A percentile compares a stretch with the other conserved stretches of the same genome.
phyloP scores from a whole-genome alignment of 1,139 yeast species.

The Yamadazyma atlantica region DNA sequence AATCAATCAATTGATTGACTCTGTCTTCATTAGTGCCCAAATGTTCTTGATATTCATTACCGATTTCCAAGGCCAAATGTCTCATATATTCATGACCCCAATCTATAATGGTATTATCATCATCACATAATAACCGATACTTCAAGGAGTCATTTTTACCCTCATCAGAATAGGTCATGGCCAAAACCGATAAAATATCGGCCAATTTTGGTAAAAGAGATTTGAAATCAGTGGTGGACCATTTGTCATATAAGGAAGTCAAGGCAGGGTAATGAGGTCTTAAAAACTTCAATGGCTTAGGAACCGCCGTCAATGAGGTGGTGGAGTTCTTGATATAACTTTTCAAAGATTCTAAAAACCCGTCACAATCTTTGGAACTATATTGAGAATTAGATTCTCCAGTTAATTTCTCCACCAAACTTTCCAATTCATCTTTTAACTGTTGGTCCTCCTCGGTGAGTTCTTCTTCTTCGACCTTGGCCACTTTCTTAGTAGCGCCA shows the following conservation, averaged over 20 bases:
- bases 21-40: constrained; percentile 54
- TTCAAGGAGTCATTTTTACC: constrained; percentile 79
- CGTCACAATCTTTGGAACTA: constrained; percentile 51
- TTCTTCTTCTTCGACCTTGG: constrained; percentile 58
- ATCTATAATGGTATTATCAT: constrained; percentile 58
- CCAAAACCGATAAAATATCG: constrained; percentile 87
- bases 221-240: constrained; percentile 43
- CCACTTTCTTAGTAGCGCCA: constrained; percentile 24
- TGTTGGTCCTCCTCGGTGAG: constrained; percentile 92
- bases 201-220: constrained; percentile 40
- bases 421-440: constrained; percentile 82
- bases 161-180: constrained; percentile 91
- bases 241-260: constrained; percentile 61
- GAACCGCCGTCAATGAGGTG: constrained; percentile 98
- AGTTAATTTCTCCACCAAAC: constrained; percentile 73
- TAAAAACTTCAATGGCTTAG: constrained; percentile 93
- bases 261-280: constrained; percentile 80
- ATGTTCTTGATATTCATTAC: constrained; percentile 74
- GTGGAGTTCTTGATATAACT: constrained; percentile 86
- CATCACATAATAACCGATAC: constrained; percentile 67
- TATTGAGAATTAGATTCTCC: constrained; percentile 26
- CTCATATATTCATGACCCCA: constrained; percentile 99
- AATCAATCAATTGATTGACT: constrained; percentile 51
- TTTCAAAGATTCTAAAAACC: constrained; percentile 68
- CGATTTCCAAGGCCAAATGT: constrained; percentile 92